phyloP scores from a whole-genome alignment of 1,139 yeast genomes.

The Nakaseomyces glabratus region DNA sequence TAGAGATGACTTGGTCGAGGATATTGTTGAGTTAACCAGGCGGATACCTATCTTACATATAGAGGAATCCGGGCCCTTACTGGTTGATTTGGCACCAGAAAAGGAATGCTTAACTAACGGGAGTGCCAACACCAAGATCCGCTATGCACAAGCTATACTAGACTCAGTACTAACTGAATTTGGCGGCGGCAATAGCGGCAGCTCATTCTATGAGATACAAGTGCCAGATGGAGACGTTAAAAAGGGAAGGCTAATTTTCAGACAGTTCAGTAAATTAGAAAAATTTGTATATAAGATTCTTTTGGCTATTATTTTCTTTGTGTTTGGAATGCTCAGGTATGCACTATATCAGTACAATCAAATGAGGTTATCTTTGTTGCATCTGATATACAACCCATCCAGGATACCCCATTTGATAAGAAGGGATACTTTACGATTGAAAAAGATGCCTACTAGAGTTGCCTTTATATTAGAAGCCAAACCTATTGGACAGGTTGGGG shows the following conservation, averaged over 20 bases:
- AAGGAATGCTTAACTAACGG: constrained; percentile 2
- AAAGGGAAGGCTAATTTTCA: constrained; percentile 6
- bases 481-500: constrained; percentile 74
- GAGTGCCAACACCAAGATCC: not conserved
- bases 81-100: constrained; percentile 2
- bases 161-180: not conserved
- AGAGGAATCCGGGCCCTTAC: not conserved
- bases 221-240: constrained; percentile 4
- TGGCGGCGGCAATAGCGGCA: not conserved
- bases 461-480: constrained; percentile 65
- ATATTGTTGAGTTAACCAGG: not conserved
- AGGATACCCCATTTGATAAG: constrained; percentile 81
- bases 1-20: not conserved
- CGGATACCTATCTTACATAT: not conserved
- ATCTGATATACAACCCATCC: constrained; percentile 67
- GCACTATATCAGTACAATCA: constrained; percentile 47
- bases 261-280: constrained; percentile 14
- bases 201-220: not conserved
- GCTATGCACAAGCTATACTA: constrained; percentile 1
- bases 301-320: constrained; percentile 44
- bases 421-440: constrained; percentile 63
- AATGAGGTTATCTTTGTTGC: constrained; percentile 47
- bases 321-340: constrained; percentile 49
- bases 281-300: constrained; percentile 35
- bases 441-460: constrained; percentile 68